Evolutionary conservation across 2,329 filamentous ascomycete genomes (phyloP), one percentile per base, ranked within the genome.

Genomic region (Xylariaceae sp.): DNA sequence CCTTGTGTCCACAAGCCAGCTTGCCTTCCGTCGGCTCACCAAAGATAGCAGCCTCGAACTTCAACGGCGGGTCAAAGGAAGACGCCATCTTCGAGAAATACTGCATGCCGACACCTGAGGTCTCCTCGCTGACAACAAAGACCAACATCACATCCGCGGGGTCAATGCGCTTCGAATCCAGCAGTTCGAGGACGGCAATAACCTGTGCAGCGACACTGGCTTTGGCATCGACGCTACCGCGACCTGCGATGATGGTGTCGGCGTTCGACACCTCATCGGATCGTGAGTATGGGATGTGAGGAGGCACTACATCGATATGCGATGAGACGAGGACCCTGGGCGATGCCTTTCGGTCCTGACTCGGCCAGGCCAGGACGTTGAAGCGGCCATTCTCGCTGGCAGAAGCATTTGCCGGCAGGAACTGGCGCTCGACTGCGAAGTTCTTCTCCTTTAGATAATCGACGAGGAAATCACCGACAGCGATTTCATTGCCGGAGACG

Each of bases 1-100:
- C 93, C 77, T 99, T 97, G 80, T 97, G 93, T 2, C 93, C 94
- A 57, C 89, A 87, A 0, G 91, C 92, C 17, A 97, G 86, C 73
- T 89, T 90, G 66, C 87, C 84, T 69, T 96, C 91, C 0, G 94
- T 99, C 0, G 93, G 93, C 73, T 99, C 94, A 47, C 94, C 93
- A 70, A 97, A 97, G 69, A 94, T 88, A 68, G 90, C 86, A 2
- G 90, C 85, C 39, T 87, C 81, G 18, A 85, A 79, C 2, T 66
- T 62, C 3, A 73, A 71, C 13, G 70, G 74, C 15, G 74, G 70
- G 35, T 73, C 68, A 49, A 74, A 68, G 4, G 69, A 56, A 1
- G 57, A 55, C n/a, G 64, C 61, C 9, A 70, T 72, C 3, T 74
- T 68, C 18, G 78, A 81, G 61, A 85, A 84, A 51, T 71, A 62